Evolutionary conservation across 179 eudicot species (phyloP).

Genomic region (Vitellaria paradoxa): DNA sequence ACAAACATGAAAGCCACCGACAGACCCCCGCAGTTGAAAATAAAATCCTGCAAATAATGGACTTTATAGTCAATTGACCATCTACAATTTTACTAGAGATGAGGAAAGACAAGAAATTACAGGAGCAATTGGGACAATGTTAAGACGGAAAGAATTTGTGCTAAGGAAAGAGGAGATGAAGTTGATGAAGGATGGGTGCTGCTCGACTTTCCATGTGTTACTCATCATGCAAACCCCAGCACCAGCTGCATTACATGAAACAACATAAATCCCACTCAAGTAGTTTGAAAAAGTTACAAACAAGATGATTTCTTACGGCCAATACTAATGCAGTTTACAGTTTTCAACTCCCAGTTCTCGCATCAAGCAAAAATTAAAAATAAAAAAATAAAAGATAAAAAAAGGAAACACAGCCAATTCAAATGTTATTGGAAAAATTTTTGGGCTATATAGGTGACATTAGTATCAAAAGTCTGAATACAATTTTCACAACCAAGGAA

Average conservation of each 20-base stretch:
- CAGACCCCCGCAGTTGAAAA: slow-evolving; percentile 82
- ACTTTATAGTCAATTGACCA: slow-evolving; percentile 3
- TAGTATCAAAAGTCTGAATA: background rate
- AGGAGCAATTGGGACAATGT: slow-evolving; percentile 68
- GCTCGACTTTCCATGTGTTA: slow-evolving; percentile 74
- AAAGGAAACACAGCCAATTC: background rate
- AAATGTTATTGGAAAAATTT: background rate
- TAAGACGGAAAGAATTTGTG: slow-evolving; percentile 71
- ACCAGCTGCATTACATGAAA: slow-evolving; percentile 30
- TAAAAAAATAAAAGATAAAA: background rate
- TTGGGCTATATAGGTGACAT: background rate
- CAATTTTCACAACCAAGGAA: background rate
- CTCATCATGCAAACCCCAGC: slow-evolving; percentile 88
- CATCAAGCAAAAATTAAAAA: background rate
- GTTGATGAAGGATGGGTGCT: slow-evolving; percentile 76
- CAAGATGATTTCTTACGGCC: background rate
- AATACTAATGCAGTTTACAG: background rate
- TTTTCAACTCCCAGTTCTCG: background rate
- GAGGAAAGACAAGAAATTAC: slow-evolving; percentile 29
- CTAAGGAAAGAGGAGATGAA: slow-evolving; percentile 65
- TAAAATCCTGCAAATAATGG: slow-evolving; percentile 61
- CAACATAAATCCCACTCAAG: background rate
- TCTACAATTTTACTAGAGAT: background rate
- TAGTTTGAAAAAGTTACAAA: background rate
- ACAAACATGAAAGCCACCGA: slow-evolving; percentile 86